phyloP scores from a whole-genome alignment of 108 stramenopile genomes.

The Licmophora abbreviata region DNA sequence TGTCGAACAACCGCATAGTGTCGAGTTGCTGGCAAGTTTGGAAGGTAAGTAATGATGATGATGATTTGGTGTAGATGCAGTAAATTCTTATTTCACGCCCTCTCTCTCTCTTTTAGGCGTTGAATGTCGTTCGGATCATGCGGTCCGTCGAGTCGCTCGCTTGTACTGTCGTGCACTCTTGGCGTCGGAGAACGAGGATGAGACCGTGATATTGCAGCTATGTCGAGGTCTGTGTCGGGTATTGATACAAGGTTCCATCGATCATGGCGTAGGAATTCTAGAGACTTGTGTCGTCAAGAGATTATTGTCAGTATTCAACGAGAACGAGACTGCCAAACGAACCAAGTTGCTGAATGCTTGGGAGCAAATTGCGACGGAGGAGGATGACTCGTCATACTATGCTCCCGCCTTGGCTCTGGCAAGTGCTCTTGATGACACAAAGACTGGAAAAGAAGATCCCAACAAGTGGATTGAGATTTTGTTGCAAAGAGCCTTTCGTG shows the following conservation, averaged over 20 bases:
- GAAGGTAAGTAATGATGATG: too few relatives aligned
- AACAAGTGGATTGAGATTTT: not conserved
- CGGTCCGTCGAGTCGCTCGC: not conserved
- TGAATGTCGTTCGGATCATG: not conserved
- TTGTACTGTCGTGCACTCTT: not conserved
- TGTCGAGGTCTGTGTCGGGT: not conserved
- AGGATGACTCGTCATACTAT: not conserved
- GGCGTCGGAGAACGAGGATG: not conserved
- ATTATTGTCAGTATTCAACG: not conserved
- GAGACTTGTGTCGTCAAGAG: not conserved
- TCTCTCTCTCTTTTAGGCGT: too few relatives aligned
- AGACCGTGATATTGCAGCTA: not conserved
- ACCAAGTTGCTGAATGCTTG: not conserved
- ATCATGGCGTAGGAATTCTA: not conserved
- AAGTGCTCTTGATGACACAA: slow-evolving; percentile 11
- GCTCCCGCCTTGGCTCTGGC: slow-evolving; percentile 6
- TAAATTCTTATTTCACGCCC: too few relatives aligned
- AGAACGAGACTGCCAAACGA: not conserved
- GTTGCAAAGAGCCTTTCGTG: not conserved
- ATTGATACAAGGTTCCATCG: not conserved
- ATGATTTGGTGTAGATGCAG: too few relatives aligned
- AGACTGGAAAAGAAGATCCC: not conserved
- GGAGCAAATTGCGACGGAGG: not conserved
- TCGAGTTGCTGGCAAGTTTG: too few relatives aligned
- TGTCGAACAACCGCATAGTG: too few relatives aligned